Base-by-base conservation (phyloP, 2,329 filamentous ascomycete genomes). In the Talaromyces sp. region DNA sequence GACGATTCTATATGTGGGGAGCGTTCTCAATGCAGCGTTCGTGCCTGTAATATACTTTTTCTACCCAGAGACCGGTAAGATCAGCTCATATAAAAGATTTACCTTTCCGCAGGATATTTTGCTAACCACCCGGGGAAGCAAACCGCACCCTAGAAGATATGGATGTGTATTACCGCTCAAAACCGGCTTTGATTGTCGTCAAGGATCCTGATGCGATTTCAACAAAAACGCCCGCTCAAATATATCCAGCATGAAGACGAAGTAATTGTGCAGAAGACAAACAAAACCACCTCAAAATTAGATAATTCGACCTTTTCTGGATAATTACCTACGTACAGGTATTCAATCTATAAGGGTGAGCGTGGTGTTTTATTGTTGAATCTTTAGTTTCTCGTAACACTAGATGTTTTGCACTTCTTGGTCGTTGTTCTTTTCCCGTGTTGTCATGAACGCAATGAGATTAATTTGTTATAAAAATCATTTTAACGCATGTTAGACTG, bases 151-250 rank as follows among this genome's bases (percentile, higher is more conserved):
- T 69, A 5, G 66, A 71, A 60, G 69, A 71, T 53, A 64, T 76
- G 38, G 71, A 75, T 50, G 65, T 65, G 8, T 71, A 72, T 60
- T 76, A 73, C 55, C 66, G 73, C 5, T 64, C 61, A 6, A 69
- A 73, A 24, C 72, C 73, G 0, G 62, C 69, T 24, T 63, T 82
- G 10, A 70, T 84, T 9, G 77, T 83, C 13, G 76, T 78, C 66
- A 70, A 67, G 9, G 78, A 83, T 59, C 78, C 79, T 59, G 72
- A 81, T 14, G 80, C 80, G 0, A 77, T 78, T 6, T 72, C 70
- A 4, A 67, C 74, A 11, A 78, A 78, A 77, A 61, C 71, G 81
- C 43, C 81, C 81, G 0, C 60, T 66, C 19, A 75, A 78, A 61
- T 82, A 77, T 56, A 75, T 80, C n/a, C 76, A 81, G 60, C 74